Evolutionary conservation across 176 grass and related monocot genomes (phyloP).

Genomic region (Carex myosuroides): DNA sequence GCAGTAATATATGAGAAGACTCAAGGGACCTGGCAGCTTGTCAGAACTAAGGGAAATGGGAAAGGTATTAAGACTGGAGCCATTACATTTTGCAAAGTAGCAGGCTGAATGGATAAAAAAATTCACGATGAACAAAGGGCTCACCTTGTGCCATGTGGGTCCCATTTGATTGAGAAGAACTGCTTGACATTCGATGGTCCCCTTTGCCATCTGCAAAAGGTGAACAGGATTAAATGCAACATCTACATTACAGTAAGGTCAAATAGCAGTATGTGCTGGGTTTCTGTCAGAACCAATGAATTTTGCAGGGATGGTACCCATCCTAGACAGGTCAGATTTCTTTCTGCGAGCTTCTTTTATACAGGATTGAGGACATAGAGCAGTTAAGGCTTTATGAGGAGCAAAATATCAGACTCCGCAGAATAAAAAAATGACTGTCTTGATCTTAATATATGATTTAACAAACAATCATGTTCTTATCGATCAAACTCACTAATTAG

Average conservation of each 20-base stretch:
- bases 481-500: background rate
- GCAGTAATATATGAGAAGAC: background rate
- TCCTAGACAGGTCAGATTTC: background rate
- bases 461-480: background rate
- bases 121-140: background rate
- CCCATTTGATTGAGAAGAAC: background rate
- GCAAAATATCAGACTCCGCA: background rate
- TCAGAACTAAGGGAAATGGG: background rate
- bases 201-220: background rate
- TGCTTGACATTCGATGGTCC: background rate
- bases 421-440: background rate
- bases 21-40: background rate
- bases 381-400: background rate
- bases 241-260: background rate
- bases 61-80: background rate
- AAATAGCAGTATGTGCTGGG: background rate
- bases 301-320: background rate
- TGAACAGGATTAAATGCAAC: background rate
- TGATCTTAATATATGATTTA: background rate
- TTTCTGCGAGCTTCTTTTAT: background rate
- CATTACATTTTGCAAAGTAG: background rate
- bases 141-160: background rate
- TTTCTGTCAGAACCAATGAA: background rate
- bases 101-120: background rate
- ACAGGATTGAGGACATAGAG: background rate